Conservation (phyloP, 2,329 filamentous ascomycete genomes). For the Pseudohalonectria lignicola region DNA sequence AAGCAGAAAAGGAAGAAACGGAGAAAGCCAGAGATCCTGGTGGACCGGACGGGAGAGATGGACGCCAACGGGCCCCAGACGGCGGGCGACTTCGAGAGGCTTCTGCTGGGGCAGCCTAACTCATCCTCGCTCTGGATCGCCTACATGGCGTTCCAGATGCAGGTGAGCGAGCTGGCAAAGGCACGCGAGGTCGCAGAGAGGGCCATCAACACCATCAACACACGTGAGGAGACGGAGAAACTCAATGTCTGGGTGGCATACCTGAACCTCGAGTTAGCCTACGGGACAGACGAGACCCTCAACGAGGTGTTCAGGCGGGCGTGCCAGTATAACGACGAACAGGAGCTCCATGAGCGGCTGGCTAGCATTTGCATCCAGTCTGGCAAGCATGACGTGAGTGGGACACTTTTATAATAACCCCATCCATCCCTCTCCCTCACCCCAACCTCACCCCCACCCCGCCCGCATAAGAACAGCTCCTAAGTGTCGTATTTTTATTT, state of each 20-base stretch:
- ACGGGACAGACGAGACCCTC: conserved; percentile 71
- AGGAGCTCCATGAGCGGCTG: conserved; percentile 80
- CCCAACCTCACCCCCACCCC: no score
- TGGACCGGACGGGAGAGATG: conserved; percentile 86
- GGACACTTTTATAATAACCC: neutral
- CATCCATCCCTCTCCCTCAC: no score
- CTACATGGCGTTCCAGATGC: conserved; percentile 98
- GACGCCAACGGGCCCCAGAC: conserved; percentile 83
- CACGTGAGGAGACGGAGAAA: conserved; percentile 85
- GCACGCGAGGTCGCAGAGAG: conserved; percentile 84
- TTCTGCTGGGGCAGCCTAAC: conserved; percentile 84
- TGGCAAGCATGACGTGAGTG: conserved; percentile 66
- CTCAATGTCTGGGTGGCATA: conserved; percentile 91
- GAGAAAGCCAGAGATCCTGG: conserved; percentile 68
- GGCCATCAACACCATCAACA: conserved; percentile 82
- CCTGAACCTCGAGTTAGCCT: conserved; percentile 87
- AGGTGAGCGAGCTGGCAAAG: conserved; percentile 78
- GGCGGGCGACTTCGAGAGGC: conserved; percentile 83
- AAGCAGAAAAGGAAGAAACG: conserved; percentile 38
- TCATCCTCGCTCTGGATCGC: conserved; percentile 90
- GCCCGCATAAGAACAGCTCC: no score
- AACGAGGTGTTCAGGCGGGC: conserved; percentile 85
- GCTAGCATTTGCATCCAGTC: conserved; percentile 93
- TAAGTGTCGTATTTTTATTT: neutral
- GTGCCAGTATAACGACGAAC: conserved; percentile 85